phyloP scores from a whole-genome alignment of 805 yeast genomes.

The Brettanomyces anomalus region DNA sequence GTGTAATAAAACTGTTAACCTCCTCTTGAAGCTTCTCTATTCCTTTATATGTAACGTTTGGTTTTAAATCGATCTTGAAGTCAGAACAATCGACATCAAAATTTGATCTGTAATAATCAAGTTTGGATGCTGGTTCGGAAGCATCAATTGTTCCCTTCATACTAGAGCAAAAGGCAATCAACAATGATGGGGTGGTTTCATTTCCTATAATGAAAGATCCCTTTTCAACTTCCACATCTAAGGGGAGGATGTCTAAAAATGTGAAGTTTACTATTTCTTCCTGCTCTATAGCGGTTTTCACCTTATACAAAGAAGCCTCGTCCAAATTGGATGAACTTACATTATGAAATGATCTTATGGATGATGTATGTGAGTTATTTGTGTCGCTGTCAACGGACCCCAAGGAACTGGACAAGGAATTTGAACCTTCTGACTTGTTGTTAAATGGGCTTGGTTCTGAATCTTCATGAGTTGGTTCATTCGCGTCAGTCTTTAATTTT shows the following conservation, averaged over 20 bases:
- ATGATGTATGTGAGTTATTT: no score
- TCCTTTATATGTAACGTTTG: slow-evolving; percentile 57
- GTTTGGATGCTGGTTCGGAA: slow-evolving; percentile 30
- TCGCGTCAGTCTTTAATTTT: slow-evolving; percentile 3
- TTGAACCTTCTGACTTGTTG: background rate
- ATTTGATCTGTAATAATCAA: slow-evolving; percentile 50
- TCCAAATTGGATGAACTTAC: background rate
- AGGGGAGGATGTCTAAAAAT: slow-evolving; percentile 43
- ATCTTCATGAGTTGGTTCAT: background rate
- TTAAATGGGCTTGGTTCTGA: background rate
- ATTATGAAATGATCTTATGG: no score
- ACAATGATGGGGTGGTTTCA: slow-evolving; percentile 60
- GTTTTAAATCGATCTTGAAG: slow-evolving; percentile 53
- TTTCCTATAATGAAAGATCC: slow-evolving; percentile 81
- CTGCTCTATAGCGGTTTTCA: background rate
- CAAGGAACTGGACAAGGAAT: background rate
- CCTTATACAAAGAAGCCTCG: slow-evolving; percentile 5
- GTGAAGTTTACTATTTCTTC: slow-evolving; percentile 1
- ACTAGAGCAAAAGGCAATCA: slow-evolving; percentile 50
- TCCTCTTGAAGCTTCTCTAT: slow-evolving; percentile 4
- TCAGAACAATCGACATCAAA: slow-evolving; percentile 37
- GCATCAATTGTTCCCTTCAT: slow-evolving; percentile 54
- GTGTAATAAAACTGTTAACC: background rate
- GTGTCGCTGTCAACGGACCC: background rate
- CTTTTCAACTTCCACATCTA: slow-evolving; percentile 47